A percentile compares a stretch with the other conserved stretches of the same genome.
phyloP scores from a whole-genome alignment of 2,329 filamentous ascomycete genomes.

The Lasiodiplodia citricola region DNA sequence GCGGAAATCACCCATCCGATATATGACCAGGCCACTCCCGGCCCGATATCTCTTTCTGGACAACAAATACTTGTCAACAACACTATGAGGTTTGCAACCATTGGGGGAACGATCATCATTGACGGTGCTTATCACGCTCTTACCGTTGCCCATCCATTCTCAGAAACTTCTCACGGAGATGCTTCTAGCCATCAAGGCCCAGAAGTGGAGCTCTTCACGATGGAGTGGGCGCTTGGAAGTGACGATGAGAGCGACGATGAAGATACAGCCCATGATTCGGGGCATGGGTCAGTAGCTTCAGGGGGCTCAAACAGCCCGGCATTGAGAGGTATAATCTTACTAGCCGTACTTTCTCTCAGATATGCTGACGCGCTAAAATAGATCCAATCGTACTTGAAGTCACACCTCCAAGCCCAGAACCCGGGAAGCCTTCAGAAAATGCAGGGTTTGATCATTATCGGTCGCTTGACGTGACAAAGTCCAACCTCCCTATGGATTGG shows the following conservation, averaged over 20 bases:
- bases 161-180: neutral
- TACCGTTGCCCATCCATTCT: neutral
- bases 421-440: no score
- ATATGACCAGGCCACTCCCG: no score
- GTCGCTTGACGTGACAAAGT: neutral
- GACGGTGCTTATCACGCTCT: neutral
- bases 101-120: neutral
- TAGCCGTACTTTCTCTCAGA: neutral
- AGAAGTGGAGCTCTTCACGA: neutral
- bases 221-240: neutral
- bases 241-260: neutral
- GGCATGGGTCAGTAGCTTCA: neutral
- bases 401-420: no score
- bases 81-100: neutral
- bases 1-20: neutral
- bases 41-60: neutral
- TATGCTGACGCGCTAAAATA: no score
- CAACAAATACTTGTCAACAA: neutral
- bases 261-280: neutral
- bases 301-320: neutral
- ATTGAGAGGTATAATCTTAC: neutral
- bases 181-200: neutral
- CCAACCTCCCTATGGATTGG: neutral
- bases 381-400: no score
- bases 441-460: no score